A percentile compares a stretch with the other conserved stretches of the same genome.
Evolutionary conservation across 2,329 filamentous ascomycete genomes (phyloP).

Genomic region (Dactylellina parvicollis): DNA sequence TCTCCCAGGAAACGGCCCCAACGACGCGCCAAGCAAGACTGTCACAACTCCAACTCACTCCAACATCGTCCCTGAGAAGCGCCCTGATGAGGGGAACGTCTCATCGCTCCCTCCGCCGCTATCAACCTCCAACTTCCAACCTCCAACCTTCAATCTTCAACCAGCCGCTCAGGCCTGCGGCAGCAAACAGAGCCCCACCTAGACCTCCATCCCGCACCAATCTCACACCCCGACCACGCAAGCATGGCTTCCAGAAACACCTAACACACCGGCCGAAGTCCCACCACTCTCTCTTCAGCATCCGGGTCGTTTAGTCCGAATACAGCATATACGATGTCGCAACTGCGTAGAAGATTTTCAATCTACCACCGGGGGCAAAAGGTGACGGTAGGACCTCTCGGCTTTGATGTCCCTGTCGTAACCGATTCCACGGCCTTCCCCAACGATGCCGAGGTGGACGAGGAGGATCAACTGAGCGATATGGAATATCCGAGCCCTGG

Average conservation of each 20-base stretch:
- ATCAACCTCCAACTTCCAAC: too few species aligned
- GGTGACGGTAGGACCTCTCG: slow-evolving; percentile 40
- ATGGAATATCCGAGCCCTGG: slow-evolving; percentile 39
- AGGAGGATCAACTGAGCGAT: slow-evolving; percentile 43
- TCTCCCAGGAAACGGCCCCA: too few species aligned
- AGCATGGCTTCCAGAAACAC: slow-evolving; percentile 21
- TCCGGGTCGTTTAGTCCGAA: neutral
- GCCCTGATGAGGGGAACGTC: too few species aligned
- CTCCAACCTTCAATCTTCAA: too few species aligned
- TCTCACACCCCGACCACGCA: neutral
- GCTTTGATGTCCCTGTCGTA: slow-evolving; percentile 35
- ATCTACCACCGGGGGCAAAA: slow-evolving; percentile 41
- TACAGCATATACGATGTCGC: neutral
- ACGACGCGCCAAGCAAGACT: too few species aligned
- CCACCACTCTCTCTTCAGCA: neutral
- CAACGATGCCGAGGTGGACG: slow-evolving; percentile 31
- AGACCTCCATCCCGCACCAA: neutral
- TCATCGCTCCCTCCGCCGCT: too few species aligned
- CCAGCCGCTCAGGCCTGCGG: too few species aligned
- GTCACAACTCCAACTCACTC: too few species aligned
- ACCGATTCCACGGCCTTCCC: slow-evolving; percentile 39
- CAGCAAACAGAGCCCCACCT: too few species aligned
- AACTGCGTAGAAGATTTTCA: slow-evolving; percentile 33
- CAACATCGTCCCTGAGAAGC: too few species aligned
- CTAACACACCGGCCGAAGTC: neutral